Base-by-base conservation (phyloP, 2,329 filamentous ascomycete species). In the Fusarium fujikuroi region DNA sequence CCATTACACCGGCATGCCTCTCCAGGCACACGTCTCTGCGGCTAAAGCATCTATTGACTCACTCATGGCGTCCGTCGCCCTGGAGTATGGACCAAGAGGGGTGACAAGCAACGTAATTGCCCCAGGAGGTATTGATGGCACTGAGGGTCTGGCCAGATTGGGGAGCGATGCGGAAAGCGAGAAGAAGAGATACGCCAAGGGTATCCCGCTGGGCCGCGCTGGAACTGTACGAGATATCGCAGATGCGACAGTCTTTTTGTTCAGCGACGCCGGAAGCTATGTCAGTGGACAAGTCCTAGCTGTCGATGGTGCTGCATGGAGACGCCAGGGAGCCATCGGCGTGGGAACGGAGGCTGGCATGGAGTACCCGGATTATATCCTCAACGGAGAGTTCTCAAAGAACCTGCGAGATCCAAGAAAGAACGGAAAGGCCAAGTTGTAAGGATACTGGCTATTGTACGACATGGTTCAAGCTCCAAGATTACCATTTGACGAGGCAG, bases 31-130 rank as follows among this genome's bases (percentile, higher is more conserved):
- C 82, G 95, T 95, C n/a, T 88, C 92, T 5, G 95, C 95, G 3
- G 95, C 96, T 64, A 99, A 99, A 84, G 93, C 95, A 1, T 93
- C 92, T 21, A 91, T 99, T 16, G 95, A 99, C 82, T 92, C 94
- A 3, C 89, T 99, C 78, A 92, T 93, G 66, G 89, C 91, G 60
- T 92, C 90, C 9, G 90, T 97, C 0, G 91, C 94, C 4, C 89
- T 99, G 60, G 96, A 99, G 82, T 96, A 96, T 80, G 95, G 95
- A 0, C 96, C 96, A 0, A 88, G 90, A 47, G 96, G 96, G 19
- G 84, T 98, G 37, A 95, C 93, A 2, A 93, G 92, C 62, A 99
- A 99, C 79, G 90, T 96, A 62, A 92, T 99, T 75, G 90, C 94
- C 0, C 96, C 95, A 0, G 96, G 96, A 2, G 93, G 93, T 1